Percentiles rank a stretch among this genome's conserved stretches.
Conservation (phyloP, 768 basidiomycete species). For the Hypholoma fasciculare region DNA sequence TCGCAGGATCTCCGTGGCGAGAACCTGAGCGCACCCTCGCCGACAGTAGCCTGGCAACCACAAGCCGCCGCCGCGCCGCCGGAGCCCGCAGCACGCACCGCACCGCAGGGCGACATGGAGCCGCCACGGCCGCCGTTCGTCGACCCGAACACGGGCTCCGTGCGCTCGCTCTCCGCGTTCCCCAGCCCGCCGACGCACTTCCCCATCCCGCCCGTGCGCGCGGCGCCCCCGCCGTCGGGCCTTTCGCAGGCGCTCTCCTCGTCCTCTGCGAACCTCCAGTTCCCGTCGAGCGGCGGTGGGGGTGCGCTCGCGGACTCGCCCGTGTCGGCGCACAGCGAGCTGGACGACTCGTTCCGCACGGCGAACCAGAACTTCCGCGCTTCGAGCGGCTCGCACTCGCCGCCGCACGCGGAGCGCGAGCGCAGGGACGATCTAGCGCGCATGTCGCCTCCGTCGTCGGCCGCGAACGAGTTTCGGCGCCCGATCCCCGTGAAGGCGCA, state of each 20-base stretch:
- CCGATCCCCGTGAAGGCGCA: conserved; percentile 19
- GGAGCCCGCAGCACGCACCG: neutral
- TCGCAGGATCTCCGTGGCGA: conserved; percentile 14
- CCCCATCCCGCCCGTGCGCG: conserved; percentile 53
- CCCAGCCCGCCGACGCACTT: conserved; percentile 73
- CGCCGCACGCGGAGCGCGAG: neutral
- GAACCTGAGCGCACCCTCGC: no score
- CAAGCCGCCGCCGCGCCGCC: neutral
- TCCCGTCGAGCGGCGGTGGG: conserved; percentile 12
- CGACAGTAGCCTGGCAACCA: neutral
- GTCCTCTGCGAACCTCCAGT: conserved; percentile 18
- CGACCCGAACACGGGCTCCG: conserved; percentile 48
- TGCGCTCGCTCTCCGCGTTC: conserved; percentile 74
- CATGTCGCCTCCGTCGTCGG: neutral
- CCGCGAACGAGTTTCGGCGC: conserved; percentile 6
- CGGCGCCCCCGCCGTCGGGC: conserved; percentile 10
- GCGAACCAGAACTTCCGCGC: conserved; percentile 4
- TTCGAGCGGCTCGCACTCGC: neutral
- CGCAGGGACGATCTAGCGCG: neutral
- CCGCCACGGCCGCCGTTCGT: conserved; percentile 23
- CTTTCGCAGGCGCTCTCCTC: conserved; percentile 16
- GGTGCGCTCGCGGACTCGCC: conserved; percentile 22
- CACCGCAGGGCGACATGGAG: neutral
- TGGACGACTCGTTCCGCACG: conserved; percentile 6
- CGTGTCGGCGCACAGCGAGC: conserved; percentile 18